Percentiles rank a stretch among this genome's conserved stretches.
These are phyloP conservation scores for Sonneratia caseolaris DNA, from an alignment of 345 rosid species.

Conservation along the genomic window DNA sequence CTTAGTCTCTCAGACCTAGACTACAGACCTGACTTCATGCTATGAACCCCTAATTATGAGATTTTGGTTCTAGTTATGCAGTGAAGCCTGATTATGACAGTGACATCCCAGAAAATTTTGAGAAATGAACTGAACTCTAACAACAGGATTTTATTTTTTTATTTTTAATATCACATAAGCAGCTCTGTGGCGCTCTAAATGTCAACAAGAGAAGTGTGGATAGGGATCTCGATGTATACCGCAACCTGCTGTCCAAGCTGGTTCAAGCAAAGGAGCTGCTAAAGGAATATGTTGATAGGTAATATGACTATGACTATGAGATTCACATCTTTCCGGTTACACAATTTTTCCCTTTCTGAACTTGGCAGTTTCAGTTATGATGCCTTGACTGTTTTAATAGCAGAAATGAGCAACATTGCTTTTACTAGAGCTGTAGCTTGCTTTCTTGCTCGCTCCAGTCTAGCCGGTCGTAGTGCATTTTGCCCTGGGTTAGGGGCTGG, in stretches of 20 bases:
- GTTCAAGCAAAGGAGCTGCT: slow-evolving; percentile 97
- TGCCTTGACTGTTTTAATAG: no score
- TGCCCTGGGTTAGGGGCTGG: no score
- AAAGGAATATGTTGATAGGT: slow-evolving; percentile 91
- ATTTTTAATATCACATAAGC: neutral
- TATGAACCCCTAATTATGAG: no score
- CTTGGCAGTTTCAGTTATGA: no score
- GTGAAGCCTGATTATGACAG: no score
- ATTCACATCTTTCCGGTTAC: neutral
- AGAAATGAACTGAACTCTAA: neutral
- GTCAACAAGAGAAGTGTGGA: slow-evolving; percentile 82
- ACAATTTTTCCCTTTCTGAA: no score
- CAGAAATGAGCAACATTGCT: no score
- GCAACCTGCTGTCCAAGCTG: slow-evolving; percentile 83
- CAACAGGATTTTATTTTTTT: neutral
- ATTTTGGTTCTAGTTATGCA: no score
- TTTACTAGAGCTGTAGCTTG: neutral
- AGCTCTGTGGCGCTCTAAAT: slow-evolving; percentile 90
- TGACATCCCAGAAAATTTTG: no score
- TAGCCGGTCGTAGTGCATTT: neutral
- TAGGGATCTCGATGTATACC: slow-evolving; percentile 93
- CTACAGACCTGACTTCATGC: neutral
- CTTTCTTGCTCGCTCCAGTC: neutral
- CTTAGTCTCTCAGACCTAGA: neutral
- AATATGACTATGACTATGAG: neutral